Evolutionary conservation across 345 rosid genomes (phyloP).

Genomic region (Citrus hindsii): DNA sequence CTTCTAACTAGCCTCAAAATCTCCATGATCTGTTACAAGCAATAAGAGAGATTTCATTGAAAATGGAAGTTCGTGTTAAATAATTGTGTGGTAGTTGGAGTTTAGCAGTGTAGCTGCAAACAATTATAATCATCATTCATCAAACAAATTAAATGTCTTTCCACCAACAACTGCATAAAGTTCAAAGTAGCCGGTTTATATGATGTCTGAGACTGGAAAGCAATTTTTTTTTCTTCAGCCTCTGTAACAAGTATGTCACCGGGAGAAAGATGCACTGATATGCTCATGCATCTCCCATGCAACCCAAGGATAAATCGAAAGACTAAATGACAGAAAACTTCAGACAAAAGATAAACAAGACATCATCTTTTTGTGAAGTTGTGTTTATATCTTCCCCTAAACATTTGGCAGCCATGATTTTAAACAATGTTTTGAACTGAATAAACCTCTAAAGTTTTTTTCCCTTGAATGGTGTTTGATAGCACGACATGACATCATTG

Average conservation of each 20-base stretch:
- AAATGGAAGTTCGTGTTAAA: neutral
- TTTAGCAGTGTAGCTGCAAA: neutral
- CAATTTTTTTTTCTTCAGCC: neutral
- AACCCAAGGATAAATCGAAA: neutral
- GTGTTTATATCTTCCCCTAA: neutral
- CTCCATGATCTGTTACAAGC: slow-evolving; percentile 65
- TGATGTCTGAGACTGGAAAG: too few species aligned
- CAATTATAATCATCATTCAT: neutral
- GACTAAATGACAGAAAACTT: neutral
- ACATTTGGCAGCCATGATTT: neutral
- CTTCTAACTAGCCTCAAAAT: slow-evolving; percentile 73
- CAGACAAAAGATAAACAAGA: neutral
- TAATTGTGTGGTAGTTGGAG: neutral
- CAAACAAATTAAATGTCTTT: neutral
- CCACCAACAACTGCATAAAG: neutral
- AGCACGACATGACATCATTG: neutral
- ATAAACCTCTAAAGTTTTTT: neutral
- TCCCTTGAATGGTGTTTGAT: neutral
- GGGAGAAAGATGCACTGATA: neutral
- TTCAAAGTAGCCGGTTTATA: neutral
- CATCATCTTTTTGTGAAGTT: neutral
- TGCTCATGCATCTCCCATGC: too few species aligned
- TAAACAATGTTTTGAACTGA: neutral
- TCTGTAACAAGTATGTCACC: neutral
- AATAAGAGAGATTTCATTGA: slow-evolving; percentile 4